Evolutionary conservation across 208 protist species (phyloP).

Genomic region (Leishmania lainsoni): DNA sequence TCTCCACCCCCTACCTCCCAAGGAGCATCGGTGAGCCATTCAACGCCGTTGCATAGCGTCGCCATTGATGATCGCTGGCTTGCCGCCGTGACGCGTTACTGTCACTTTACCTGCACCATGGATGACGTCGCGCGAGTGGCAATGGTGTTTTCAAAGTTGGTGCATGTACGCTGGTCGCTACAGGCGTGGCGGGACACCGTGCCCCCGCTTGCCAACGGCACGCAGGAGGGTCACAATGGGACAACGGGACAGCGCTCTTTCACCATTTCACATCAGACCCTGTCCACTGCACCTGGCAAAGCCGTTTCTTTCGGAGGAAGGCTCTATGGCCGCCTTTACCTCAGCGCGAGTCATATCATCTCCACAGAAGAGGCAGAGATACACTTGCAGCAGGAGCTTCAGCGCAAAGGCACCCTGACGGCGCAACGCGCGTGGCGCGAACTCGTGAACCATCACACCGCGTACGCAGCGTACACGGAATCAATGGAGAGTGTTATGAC

Average conservation of each 20-base stretch:
- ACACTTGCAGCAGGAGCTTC: constrained; percentile 21
- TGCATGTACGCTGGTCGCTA: constrained; percentile 46
- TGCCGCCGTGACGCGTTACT: constrained; percentile 61
- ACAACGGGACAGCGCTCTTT: not conserved
- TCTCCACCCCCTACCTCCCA: not conserved
- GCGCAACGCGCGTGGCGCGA: constrained; percentile 35
- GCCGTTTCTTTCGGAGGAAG: not conserved
- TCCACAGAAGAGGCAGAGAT: constrained; percentile 41
- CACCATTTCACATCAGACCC: not conserved
- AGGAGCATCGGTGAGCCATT: not conserved
- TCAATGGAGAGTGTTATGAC: not conserved
- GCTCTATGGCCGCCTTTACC: constrained; percentile 38
- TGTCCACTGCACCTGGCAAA: not conserved
- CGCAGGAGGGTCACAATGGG: not conserved
- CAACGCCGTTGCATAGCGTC: constrained; percentile 9
- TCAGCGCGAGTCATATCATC: constrained; percentile 27
- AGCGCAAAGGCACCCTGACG: constrained; percentile 13
- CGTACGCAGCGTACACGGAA: constrained; percentile 37
- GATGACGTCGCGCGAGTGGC: constrained; percentile 71
- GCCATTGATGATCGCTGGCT: constrained; percentile 59
- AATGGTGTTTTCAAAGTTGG: constrained; percentile 51
- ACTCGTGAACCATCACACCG: constrained; percentile 38
- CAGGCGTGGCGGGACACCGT: not conserved
- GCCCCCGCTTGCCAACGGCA: not conserved
- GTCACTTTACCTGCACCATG: constrained; percentile 45